Conservation (phyloP, 805 yeast species). For the Saccharomycopsis babjevae region DNA sequence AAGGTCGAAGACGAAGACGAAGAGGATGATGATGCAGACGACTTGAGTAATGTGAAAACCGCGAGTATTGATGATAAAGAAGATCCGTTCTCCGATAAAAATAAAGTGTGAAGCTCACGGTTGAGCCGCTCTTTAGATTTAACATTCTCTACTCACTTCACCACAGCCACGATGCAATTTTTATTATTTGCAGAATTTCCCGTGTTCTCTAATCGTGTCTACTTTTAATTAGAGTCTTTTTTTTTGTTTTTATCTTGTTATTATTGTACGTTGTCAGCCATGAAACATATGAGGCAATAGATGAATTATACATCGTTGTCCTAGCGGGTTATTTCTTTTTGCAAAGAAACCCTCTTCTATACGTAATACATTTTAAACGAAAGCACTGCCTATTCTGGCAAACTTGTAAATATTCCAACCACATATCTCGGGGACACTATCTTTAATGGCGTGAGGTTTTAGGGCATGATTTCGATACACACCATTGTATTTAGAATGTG, state of each 20-base stretch:
- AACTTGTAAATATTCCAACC: too few species aligned
- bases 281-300: background rate
- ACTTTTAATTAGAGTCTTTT: background rate
- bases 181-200: background rate
- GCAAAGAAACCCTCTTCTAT: too few species aligned
- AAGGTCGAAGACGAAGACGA: constrained; percentile 17
- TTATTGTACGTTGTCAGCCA: background rate
- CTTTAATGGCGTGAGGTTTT: too few species aligned
- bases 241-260: background rate
- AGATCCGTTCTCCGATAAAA: constrained; percentile 7
- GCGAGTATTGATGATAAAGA: background rate
- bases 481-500: too few species aligned
- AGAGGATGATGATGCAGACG: constrained; percentile 12
- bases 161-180: background rate
- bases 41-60: background rate
- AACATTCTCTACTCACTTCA: background rate
- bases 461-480: too few species aligned
- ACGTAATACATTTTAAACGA: too few species aligned
- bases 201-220: background rate
- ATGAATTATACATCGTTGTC: background rate
- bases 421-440: too few species aligned
- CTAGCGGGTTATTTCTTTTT: too few species aligned
- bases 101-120: background rate
- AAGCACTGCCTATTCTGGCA: background rate
- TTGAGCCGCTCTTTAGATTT: background rate